These are phyloP conservation scores for Cinnamomum micranthum DNA, from an alignment of 164 flowering plant species.

Conservation along the genomic window DNA sequence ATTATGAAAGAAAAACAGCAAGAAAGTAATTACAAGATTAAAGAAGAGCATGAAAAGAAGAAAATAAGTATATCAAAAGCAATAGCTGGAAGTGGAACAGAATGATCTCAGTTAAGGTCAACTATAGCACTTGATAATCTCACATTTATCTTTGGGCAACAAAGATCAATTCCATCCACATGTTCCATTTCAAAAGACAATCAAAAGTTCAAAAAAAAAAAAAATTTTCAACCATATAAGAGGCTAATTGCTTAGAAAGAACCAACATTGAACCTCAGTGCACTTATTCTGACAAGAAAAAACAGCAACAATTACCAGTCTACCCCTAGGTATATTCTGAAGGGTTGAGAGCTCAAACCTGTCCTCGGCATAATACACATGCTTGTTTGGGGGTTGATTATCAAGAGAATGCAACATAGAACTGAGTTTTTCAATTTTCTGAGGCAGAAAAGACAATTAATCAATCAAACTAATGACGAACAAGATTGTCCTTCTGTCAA, in stretches of 20 bases:
- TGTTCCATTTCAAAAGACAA: neutral
- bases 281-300: neutral
- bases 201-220: no score
- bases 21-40: no score
- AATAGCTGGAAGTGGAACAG: no score
- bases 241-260: neutral
- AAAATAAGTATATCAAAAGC: no score
- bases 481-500: neutral
- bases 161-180: neutral
- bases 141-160: neutral
- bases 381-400: conserved; percentile 47
- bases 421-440: conserved; percentile 80
- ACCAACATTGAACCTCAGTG: neutral
- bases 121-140: no score
- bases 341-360: conserved; percentile 33
- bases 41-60: no score
- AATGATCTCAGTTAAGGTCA: no score
- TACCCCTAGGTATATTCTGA: neutral
- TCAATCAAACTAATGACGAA: conserved; percentile 1
- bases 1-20: no score
- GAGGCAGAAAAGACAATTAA: conserved; percentile 19
- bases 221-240: neutral
- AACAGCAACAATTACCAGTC: neutral
- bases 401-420: conserved; percentile 53
- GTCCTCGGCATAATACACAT: conserved; percentile 76